Conservation (phyloP, 1,139 yeast species). For the Protomyces arabidopsidicola region DNA sequence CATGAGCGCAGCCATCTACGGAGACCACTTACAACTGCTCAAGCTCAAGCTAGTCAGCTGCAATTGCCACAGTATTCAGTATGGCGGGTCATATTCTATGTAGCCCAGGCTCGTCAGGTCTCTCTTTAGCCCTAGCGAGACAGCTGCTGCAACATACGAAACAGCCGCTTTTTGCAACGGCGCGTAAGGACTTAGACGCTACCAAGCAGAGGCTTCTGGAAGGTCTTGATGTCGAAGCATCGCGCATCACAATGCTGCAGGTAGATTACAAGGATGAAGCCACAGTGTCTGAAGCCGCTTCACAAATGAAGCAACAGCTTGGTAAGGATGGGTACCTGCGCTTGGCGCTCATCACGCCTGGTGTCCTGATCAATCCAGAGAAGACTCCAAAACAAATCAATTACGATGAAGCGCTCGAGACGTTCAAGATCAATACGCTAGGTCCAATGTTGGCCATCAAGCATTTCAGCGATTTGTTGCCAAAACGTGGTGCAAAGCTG, state of each 20-base stretch:
- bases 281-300: conserved; percentile 2
- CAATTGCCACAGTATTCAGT: not conserved
- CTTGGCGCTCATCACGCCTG: conserved; percentile 15
- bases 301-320: not conserved
- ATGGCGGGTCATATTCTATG: conserved; percentile 7
- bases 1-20: not conserved
- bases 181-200: conserved; percentile 6
- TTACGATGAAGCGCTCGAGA: conserved; percentile 12
- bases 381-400: conserved; percentile 18
- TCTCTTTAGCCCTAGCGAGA: conserved; percentile 17
- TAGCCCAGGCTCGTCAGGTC: conserved; percentile 23
- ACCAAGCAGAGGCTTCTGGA: conserved; percentile 14
- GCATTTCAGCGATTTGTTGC: conserved; percentile 16
- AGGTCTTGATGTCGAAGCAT: not conserved
- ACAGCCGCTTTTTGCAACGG: conserved; percentile 20
- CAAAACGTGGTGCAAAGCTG: conserved; percentile 7
- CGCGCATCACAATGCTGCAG: conserved; percentile 14
- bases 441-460: conserved; percentile 28
- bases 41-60: not conserved
- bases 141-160: conserved; percentile 7
- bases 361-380: conserved; percentile 18
- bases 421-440: conserved; percentile 22
- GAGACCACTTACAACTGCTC: not conserved
- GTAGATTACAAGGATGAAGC: conserved; percentile 13
- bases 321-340: conserved; percentile 11